A percentile compares a stretch with the other conserved stretches of the same genome.
Evolutionary conservation across 306 rosid species (phyloP).

Genomic region (Vigna trinervia): DNA sequence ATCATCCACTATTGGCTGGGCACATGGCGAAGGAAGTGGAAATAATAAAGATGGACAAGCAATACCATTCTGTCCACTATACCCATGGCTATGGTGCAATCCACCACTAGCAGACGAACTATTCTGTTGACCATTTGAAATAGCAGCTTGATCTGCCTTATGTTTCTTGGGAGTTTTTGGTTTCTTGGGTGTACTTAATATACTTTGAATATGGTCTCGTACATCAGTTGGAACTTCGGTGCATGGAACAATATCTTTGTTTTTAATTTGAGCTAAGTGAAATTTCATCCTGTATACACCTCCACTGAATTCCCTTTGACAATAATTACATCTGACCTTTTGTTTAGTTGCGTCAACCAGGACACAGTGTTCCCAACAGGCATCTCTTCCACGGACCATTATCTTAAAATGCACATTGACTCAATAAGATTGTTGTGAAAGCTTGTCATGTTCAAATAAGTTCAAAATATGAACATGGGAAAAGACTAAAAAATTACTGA

Average conservation of each 20-base stretch:
- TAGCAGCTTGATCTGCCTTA: conserved; percentile 55
- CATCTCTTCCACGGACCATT: conserved; percentile 86
- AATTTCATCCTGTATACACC: conserved; percentile 88
- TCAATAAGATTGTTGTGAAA: background rate
- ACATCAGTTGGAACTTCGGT: conserved; percentile 70
- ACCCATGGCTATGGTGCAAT: conserved; percentile 61
- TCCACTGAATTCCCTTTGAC: conserved; percentile 77
- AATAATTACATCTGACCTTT: conserved; percentile 78
- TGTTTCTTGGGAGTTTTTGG: conserved; percentile 66
- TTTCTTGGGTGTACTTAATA: conserved; percentile 68
- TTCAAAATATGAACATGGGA: background rate
- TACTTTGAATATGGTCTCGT: conserved; percentile 63
- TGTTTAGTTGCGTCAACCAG: conserved; percentile 72
- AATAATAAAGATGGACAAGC: conserved; percentile 60
- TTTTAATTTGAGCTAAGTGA: conserved; percentile 82
- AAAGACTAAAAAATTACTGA: background rate
- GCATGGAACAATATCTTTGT: conserved; percentile 79
- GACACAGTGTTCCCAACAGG: conserved; percentile 79
- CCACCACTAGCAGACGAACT: conserved; percentile 77
- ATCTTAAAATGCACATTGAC: conserved; percentile 37
- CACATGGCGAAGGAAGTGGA: conserved; percentile 54
- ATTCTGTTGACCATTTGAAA: conserved; percentile 55
- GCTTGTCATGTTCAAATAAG: background rate
- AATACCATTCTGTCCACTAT: conserved; percentile 66
- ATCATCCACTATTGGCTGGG: conserved; percentile 57